These are phyloP conservation scores for Paxillus ammoniavirescens DNA, from an alignment of 768 basidiomycete genomes.

Conservation along the genomic window DNA sequence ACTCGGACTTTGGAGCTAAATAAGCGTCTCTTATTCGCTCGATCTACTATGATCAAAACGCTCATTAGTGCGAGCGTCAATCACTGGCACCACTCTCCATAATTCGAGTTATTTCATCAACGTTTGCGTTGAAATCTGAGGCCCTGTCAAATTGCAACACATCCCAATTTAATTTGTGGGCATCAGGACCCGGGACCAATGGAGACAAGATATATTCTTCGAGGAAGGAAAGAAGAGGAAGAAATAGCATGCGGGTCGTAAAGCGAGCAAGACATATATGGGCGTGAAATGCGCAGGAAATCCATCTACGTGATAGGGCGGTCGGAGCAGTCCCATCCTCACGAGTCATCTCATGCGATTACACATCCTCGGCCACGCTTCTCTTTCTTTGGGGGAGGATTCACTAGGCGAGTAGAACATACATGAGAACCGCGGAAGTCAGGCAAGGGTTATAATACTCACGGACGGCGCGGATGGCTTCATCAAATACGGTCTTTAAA, in stretches of 20 bases:
- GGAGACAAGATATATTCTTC: constrained; percentile 38
- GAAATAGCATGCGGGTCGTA: constrained; percentile 58
- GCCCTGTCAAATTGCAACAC: background rate
- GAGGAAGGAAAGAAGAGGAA: constrained; percentile 18
- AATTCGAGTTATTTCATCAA: too few species aligned
- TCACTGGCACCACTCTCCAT: too few species aligned
- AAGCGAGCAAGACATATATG: constrained; percentile 72
- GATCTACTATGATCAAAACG: too few species aligned
- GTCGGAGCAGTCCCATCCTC: constrained; percentile 15
- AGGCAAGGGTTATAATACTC: constrained; percentile 37
- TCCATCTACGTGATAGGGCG: constrained; percentile 31
- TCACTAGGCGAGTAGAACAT: constrained; percentile 46
- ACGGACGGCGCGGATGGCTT: constrained; percentile 96
- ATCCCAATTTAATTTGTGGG: constrained; percentile 1
- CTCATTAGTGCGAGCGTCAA: too few species aligned
- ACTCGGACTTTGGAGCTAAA: background rate
- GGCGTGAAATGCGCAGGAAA: constrained; percentile 46
- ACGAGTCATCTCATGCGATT: constrained; percentile 54
- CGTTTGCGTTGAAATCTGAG: background rate
- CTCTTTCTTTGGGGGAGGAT: constrained; percentile 66
- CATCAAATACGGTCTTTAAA: constrained; percentile 98
- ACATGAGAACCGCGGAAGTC: constrained; percentile 4
- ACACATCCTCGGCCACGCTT: constrained; percentile 56
- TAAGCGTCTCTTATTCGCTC: too few species aligned
- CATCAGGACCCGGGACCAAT: constrained; percentile 31